These are phyloP conservation scores for Andrographis paniculata DNA, from an alignment of 305 asterid species.

Conservation along the genomic window DNA sequence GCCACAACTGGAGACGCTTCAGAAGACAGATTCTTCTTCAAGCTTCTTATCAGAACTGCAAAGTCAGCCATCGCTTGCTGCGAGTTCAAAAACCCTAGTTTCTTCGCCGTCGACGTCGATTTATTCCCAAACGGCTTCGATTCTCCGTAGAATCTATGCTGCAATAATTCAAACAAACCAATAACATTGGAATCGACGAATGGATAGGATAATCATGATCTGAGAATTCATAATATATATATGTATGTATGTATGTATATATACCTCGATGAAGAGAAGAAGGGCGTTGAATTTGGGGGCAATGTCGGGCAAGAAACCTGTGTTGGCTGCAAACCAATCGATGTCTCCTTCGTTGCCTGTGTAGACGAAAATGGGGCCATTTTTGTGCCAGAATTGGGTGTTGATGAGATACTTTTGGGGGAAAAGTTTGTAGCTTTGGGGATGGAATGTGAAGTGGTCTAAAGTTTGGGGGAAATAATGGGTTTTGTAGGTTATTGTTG, in stretches of 20 bases:
- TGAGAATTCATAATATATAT: too few species aligned
- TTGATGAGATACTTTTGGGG: constrained; percentile 65
- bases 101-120: constrained; percentile 43
- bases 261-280: constrained; percentile 62
- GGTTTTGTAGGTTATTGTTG: constrained; percentile 39
- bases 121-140: constrained; percentile 62
- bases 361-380: constrained; percentile 62
- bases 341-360: constrained; percentile 79
- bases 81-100: constrained; percentile 59
- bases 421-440: constrained; percentile 47
- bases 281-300: constrained; percentile 67
- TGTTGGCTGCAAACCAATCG: constrained; percentile 73
- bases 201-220: too few species aligned
- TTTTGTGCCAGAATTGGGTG: constrained; percentile 44
- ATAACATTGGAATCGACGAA: not conserved
- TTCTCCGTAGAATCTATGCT: constrained; percentile 82
- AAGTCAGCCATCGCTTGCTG: constrained; percentile 78
- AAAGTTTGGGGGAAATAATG: constrained; percentile 59
- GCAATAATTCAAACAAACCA: constrained; percentile 13
- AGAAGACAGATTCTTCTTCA: constrained; percentile 61
- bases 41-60: constrained; percentile 50
- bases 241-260: not conserved
- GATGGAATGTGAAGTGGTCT: constrained; percentile 67
- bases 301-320: constrained; percentile 70
- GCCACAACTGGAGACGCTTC: constrained; percentile 76